Base-by-base conservation (phyloP, 2,329 filamentous ascomycete species). In the Ophiostoma fasciatum region DNA sequence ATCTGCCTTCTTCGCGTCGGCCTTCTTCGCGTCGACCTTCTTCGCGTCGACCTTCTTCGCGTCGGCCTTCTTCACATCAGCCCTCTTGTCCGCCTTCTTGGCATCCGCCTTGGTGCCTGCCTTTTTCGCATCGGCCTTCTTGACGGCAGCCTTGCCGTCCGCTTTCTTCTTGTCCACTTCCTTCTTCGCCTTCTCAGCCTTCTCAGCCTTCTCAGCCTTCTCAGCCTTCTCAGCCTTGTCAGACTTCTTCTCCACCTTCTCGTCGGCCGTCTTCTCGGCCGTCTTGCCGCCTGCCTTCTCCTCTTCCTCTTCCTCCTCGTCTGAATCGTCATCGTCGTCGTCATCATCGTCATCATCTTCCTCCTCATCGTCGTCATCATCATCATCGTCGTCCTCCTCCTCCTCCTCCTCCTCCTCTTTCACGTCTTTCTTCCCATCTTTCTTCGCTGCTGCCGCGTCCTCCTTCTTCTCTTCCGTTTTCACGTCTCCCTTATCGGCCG, bases 301-400 rank as follows among this genome's bases (percentile, higher is more conserved):
- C 3, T 30, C 26, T 19, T 31, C 30, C 26, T 42, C 37, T 15
- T 50, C 35, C n/a, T 37, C 32, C 5, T 42, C 21, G 10, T 32
- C 23, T 2, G 9, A 26, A 8, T 36, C 41, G 9, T 32, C 29
- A 35, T 42, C 39, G 14, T 31, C 37, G 6, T 32, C 35, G 31
- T 32, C 31, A 14, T 36, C 41, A 3, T 25, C 23, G 23, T 34
- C 12, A 13, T 30, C 30, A 29, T 35, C 28, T 31, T 21, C 26
- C 28, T 15, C 13, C 13, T 27, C 19, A 11, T 31, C 32, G 3
- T 20, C 3, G 12, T 26, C 22, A 1, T 26, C 30, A 21, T 17
- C 30, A 15, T 41, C 17, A 7, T 27, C 27, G n/a, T 33, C 27
- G 1, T 36, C 17, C 8, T 29, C 14, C 4, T 29, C 18, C 1